Evolutionary conservation across 768 basidiomycete species (phyloP).

Genomic region (Trichaptum fuscoviolaceum): DNA sequence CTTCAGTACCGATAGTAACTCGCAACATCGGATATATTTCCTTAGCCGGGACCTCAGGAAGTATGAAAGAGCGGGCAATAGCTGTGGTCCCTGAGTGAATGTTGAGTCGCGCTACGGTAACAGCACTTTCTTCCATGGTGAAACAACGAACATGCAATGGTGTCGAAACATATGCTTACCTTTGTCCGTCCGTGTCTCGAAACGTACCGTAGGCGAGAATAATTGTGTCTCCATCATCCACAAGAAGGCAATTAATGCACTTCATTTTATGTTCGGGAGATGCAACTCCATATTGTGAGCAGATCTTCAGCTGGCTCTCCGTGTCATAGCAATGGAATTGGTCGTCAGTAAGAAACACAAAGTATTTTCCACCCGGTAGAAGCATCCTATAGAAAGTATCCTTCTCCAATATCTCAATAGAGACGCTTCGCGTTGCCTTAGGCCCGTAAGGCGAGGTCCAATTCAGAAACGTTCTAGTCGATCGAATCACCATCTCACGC

Average conservation of each 20-base stretch:
- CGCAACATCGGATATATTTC: not conserved
- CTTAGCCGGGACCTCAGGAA: not conserved
- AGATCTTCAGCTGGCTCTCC: not conserved
- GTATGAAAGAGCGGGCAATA: not conserved
- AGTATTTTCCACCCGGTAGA: not conserved
- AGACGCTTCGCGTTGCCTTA: not conserved
- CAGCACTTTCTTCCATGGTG: not conserved
- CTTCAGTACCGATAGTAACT: no score
- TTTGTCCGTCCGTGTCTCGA: not conserved
- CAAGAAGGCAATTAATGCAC: not conserved
- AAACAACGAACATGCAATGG: not conserved
- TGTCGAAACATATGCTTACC: not conserved
- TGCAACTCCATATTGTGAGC: not conserved
- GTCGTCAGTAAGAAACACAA: not conserved
- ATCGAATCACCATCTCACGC: not conserved
- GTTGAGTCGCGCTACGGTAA: not conserved
- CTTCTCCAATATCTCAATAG: not conserved
- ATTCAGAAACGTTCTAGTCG: not conserved
- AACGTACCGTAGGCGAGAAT: not conserved
- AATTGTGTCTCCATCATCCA: not conserved
- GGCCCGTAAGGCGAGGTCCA: not conserved
- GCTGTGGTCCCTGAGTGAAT: not conserved
- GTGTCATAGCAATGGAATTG: not conserved
- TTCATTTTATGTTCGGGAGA: not conserved
- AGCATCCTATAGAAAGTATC: not conserved